Conservation (phyloP, 345 rosid species). For the Syzygium oleosum region DNA sequence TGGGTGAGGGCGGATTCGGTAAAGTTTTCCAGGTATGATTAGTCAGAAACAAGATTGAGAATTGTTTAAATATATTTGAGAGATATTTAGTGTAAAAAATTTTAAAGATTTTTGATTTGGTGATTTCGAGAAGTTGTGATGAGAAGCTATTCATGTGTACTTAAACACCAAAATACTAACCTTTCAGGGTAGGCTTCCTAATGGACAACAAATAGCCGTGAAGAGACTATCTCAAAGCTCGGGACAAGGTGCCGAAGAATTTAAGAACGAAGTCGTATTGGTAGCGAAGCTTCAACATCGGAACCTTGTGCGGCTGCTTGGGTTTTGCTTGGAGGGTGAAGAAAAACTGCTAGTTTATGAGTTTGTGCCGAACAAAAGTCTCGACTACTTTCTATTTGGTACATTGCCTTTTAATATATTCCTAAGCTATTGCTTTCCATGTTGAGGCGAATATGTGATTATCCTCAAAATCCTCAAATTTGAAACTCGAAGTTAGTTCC, state of each 20-base stretch:
- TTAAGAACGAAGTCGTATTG: conserved; percentile 34
- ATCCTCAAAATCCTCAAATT: too few relatives aligned
- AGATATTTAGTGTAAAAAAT: too few relatives aligned
- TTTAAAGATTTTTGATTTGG: too few relatives aligned
- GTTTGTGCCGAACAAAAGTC: conserved; percentile 38
- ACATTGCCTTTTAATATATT: too few relatives aligned
- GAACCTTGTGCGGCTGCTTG: conserved; percentile 37
- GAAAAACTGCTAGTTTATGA: conserved; percentile 53
- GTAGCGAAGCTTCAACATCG: conserved; percentile 43
- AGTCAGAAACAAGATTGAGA: neutral
- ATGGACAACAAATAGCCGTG: neutral
- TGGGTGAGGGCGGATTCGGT: conserved; percentile 53
- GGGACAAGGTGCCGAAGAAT: neutral
- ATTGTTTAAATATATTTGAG: too few relatives aligned
- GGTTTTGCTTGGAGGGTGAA: conserved; percentile 31
- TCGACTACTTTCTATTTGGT: conserved; percentile 27
- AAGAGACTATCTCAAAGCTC: conserved; percentile 22
- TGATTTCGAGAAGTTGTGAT: too few relatives aligned
- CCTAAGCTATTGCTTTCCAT: neutral
- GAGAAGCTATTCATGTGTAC: too few relatives aligned
- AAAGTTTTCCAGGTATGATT: conserved; percentile 39
- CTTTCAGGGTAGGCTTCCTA: too few relatives aligned
- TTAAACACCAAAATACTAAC: too few relatives aligned
- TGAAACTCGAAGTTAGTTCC: too few relatives aligned
- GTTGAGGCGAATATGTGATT: too few relatives aligned